phyloP scores from a whole-genome alignment of 768 basidiomycete species.

The Podaxis carcinomalis region DNA sequence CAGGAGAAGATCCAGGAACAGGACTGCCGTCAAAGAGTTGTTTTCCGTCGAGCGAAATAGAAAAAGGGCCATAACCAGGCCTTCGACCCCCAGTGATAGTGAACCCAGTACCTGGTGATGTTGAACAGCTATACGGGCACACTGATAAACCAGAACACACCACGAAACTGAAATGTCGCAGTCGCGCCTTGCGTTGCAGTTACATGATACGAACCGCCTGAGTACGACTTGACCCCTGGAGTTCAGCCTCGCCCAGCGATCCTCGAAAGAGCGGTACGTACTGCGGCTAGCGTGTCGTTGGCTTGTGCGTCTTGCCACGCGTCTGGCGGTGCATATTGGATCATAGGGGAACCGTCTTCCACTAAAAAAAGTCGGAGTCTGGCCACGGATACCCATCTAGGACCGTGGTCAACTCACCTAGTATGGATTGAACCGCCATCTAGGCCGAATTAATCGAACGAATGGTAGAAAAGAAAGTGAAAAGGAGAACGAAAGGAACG shows the following conservation, averaged over 20 bases:
- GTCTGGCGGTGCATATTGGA: slow-evolving; percentile 43
- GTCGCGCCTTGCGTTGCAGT: slow-evolving; percentile 41
- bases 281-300: slow-evolving; percentile 34
- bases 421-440: slow-evolving; percentile 45
- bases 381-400: not conserved
- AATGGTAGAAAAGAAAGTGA: slow-evolving; percentile 18
- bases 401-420: slow-evolving; percentile 23
- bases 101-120: slow-evolving; percentile 41
- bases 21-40: slow-evolving; percentile 28
- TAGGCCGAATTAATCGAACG: slow-evolving; percentile 27
- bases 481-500: slow-evolving; percentile 16
- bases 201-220: slow-evolving; percentile 38
- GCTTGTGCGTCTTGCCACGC: slow-evolving; percentile 45
- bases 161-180: slow-evolving; percentile 47
- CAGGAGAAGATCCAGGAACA: slow-evolving; percentile 28
- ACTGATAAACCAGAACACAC: slow-evolving; percentile 21
- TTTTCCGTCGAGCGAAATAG: slow-evolving; percentile 40
- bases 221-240: slow-evolving; percentile 35
- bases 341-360: slow-evolving; percentile 53
- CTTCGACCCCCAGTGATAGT: slow-evolving; percentile 45
- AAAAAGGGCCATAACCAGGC: slow-evolving; percentile 43
- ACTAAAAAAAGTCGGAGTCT: slow-evolving; percentile 28
- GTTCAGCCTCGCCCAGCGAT: not conserved
- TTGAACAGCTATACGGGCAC: not conserved
- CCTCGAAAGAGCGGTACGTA: slow-evolving; percentile 17